phyloP scores from a whole-genome alignment of 805 yeast genomes.

The Pichia sporocuriosa region DNA sequence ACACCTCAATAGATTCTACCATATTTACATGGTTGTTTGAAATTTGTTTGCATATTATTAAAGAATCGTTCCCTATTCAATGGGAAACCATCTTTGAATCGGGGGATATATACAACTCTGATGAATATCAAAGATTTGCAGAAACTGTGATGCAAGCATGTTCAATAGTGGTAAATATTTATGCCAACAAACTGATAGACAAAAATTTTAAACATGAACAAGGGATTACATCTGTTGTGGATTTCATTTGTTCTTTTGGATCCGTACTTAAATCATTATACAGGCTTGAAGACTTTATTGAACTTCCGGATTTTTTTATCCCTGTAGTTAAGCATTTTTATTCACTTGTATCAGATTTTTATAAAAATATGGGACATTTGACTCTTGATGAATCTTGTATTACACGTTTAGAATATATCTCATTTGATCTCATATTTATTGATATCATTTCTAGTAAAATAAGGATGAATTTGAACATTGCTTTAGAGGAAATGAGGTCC shows the following conservation, averaged over 20 bases:
- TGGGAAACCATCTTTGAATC: conserved; percentile 6
- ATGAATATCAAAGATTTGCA: conserved; percentile 4
- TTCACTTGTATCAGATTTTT: background rate
- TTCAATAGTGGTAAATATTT: conserved; percentile 1
- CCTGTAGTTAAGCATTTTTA: conserved; percentile 1
- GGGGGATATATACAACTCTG: background rate
- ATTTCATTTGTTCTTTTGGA: conserved; percentile 3
- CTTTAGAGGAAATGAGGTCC: conserved; percentile 23
- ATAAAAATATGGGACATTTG: background rate
- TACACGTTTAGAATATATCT: conserved; percentile 53
- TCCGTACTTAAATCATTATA: background rate
- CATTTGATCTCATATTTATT: conserved; percentile 36
- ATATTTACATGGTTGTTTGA: background rate
- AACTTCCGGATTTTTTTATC: conserved; percentile 7
- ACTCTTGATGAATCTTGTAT: conserved; percentile 23
- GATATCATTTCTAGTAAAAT: conserved; percentile 18
- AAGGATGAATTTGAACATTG: background rate
- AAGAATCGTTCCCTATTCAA: conserved; percentile 5
- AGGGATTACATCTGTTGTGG: background rate
- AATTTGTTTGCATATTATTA: background rate
- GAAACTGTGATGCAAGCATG: background rate
- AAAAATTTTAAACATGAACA: background rate
- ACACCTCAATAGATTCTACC: background rate
- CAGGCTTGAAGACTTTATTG: background rate
- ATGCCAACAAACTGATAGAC: background rate